A percentile compares a stretch with the other conserved stretches of the same genome.
Evolutionary conservation across 805 yeast species (phyloP).

Genomic region (Lipomyces kockii): DNA sequence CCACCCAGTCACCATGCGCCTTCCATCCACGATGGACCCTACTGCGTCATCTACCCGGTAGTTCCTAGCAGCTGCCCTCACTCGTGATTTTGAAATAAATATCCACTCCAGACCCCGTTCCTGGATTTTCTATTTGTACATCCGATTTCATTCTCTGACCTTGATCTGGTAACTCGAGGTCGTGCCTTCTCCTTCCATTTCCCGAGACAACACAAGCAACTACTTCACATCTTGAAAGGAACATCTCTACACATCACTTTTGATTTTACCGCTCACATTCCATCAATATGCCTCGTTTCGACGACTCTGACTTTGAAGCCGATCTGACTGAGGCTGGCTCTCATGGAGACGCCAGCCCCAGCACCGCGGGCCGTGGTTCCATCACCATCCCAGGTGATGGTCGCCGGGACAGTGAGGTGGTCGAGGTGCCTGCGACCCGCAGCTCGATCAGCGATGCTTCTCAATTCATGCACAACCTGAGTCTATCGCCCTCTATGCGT

Average conservation of each 20-base stretch:
- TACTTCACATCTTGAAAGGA: no score
- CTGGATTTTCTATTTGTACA: slow-evolving; percentile 6
- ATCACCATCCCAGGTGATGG: slow-evolving; percentile 11
- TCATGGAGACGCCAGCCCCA: slow-evolving; percentile 11
- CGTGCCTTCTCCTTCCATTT: slow-evolving; percentile 7
- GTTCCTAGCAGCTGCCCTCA: slow-evolving; percentile 7
- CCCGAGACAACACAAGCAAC: slow-evolving; percentile 10
- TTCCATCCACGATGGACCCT: slow-evolving; percentile 5
- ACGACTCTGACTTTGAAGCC: slow-evolving; percentile 5
- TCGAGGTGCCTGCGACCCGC: slow-evolving; percentile 14
- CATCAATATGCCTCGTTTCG: slow-evolving; percentile 13
- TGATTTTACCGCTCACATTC: slow-evolving; percentile 8
- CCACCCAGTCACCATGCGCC: slow-evolving; percentile 3
- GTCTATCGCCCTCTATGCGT: slow-evolving; percentile 10
- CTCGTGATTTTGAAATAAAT: slow-evolving; percentile 6
- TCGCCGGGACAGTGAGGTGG: slow-evolving; percentile 9
- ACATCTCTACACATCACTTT: slow-evolving; percentile 4
- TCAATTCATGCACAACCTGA: slow-evolving; percentile 8
- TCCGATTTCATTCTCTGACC: slow-evolving; percentile 10
- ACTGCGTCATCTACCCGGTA: slow-evolving; percentile 3
- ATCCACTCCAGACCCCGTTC: slow-evolving; percentile 1
- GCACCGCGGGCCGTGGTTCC: slow-evolving; percentile 9
- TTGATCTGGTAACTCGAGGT: slow-evolving; percentile 5
- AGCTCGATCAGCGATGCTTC: slow-evolving; percentile 9
- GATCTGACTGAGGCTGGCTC: slow-evolving; percentile 10